phyloP scores from a whole-genome alignment of 305 asterid species.

The Fraxinus baroniana region DNA sequence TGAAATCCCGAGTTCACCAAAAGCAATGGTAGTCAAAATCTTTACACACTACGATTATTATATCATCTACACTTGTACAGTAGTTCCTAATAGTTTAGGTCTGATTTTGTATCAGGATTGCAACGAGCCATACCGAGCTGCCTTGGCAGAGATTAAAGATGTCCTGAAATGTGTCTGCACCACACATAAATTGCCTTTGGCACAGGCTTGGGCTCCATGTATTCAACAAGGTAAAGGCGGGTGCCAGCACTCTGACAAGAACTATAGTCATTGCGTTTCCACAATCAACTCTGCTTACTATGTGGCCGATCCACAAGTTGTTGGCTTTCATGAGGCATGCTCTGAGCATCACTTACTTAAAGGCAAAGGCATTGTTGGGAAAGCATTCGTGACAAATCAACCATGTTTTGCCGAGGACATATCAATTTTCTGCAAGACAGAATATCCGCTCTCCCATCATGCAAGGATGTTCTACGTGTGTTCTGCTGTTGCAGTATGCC shows the following conservation, averaged over 20 bases:
- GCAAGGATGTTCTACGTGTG: background rate
- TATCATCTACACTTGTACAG: background rate
- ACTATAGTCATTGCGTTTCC: background rate
- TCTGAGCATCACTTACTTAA: background rate
- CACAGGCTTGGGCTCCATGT: background rate
- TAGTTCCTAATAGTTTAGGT: background rate
- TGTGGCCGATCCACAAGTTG: background rate
- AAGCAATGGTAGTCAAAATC: background rate
- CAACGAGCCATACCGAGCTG: background rate
- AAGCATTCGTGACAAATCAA: background rate
- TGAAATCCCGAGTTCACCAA: background rate
- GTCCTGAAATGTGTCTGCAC: background rate
- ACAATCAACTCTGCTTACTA: background rate
- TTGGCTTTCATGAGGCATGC: background rate
- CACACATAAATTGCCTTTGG: background rate
- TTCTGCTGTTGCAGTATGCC: background rate
- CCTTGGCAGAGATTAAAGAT: background rate
- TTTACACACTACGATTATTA: background rate
- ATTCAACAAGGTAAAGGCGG: background rate
- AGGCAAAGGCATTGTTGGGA: background rate
- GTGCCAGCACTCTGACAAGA: background rate
- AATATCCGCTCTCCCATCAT: background rate
- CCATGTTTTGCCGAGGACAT: background rate
- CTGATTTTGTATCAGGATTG: background rate
- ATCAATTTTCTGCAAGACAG: background rate